Evolutionary conservation across 2,329 filamentous ascomycete species (phyloP), one percentile per base, ranked within the genome.

Genomic region (Pyrenophora tritici-repentis): DNA sequence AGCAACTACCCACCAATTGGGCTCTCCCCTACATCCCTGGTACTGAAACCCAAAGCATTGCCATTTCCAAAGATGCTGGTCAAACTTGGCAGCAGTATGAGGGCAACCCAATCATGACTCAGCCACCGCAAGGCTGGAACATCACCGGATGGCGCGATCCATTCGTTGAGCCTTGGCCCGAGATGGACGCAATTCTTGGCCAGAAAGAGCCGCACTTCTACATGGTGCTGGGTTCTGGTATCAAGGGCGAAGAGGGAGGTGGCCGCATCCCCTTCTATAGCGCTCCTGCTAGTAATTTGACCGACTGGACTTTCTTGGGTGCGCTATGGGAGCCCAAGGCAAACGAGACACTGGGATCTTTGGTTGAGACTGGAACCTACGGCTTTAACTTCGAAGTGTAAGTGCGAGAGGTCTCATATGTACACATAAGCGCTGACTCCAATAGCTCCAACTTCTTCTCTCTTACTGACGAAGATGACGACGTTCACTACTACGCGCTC

Each of bases 321-420:
- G 71, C 76, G 9, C 62, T 79, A 4, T 79, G 76, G 73, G 76
- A 79, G 60, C 77, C 77, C 4, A 66, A 64, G 3, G 63, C 53
- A 10, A 79, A 78, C 57, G 72, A 68, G 10, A 73, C 69, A n/a
- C 63, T 79, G 5, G 76, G 75, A 6, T 71, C 72, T 12, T 51
- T 75, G 6, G 53, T 78, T 4, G 71, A 75, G 42, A 79, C 77
- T n/a, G 76, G 76, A 16, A 72, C 69, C 1, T 78, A 78, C 45
- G 77, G 68, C 8, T 79, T 72, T 66, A 79, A 79, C 60, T 79
- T 79, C 39, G 77, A 79, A 57, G 76, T 79, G 49, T 69, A 58
- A 60, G 66, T 60, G 2, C 24, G 6, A 31, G 24, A 5, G 35
- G 1, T 6, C 7, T 10, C n/a, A n/a, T 4, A 3, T 8, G 14